Base-by-base conservation (phyloP, 208 protist genomes). In the Crithidia sp. region DNA sequence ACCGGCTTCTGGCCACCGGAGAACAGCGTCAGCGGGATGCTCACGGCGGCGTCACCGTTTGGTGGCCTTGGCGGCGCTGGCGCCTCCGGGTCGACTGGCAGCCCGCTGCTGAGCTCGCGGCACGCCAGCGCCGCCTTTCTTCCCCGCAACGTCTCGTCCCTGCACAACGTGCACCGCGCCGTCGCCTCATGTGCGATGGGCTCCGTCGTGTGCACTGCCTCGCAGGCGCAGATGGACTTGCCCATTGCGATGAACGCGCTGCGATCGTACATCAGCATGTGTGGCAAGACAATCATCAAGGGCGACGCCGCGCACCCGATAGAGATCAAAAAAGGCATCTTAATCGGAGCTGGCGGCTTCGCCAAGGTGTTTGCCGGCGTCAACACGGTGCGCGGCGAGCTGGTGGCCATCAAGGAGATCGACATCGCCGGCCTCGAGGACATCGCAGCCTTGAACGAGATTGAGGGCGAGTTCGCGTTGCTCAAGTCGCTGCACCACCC, bases 381-480 rank as follows among this genome's bases (percentile, higher is more conserved):
- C 6, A 90, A 97, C 79, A 92, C 90, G 7, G 78, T 93, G 45
- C 89, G 68, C 37, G 89, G 90, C 0, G 86, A 95, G 66, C 80
- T 96, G 7, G 81, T 97, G n/a, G 91, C 93, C 28, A 91, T 97
- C 50, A 97, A 97, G 53, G 89, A 96, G 63, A 95, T 97, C 63
- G 89, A 92, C 73, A 90, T 94, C 45, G 73, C 79, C 12, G 87
- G 87, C 50, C 82, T 95, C 17, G 85, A 89, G 19, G 87, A 96
- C 70, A 77, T 88, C n/a, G 58, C 59, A n/a, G 84, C 84, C 16
- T 79, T 95, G 19, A 85, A 86, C 56, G 80, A 78, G 40, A 88
- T 97, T 54, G 83, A 89, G 63, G 78, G 85, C 41, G 96, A 98
- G 80, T 96, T 97, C 81, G 90, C 83, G 10, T 63, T 96, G 17